Base-by-base conservation (phyloP, 2,329 filamentous ascomycete species). In the Tolypocladium amazonense region DNA sequence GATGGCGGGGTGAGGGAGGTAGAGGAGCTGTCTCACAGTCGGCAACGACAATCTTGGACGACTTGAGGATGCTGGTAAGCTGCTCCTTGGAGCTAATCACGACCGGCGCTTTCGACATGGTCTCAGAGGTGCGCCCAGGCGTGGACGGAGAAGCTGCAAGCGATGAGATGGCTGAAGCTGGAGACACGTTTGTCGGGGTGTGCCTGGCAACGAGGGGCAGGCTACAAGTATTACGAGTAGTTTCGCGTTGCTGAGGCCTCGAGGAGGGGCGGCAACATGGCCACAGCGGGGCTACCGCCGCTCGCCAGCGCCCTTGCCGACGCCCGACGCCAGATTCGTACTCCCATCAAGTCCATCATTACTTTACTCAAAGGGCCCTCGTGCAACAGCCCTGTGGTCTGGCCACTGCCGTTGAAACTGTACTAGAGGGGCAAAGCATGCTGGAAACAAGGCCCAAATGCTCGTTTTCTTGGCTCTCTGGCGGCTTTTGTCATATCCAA, bases 31-130 rank as follows among this genome's bases (percentile, higher is more conserved):
- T 52, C 90, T 82, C 79, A 96, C 92, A 97, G 76, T 96, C 90
- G 69, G 88, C 87, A 59, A 97, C 87, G 50, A 97, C 90, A 61
- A 96, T 84, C 65, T 83, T 85, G 39, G 89, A 92, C 59, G 82
- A 85, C 62, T 82, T 82, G 62, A 96, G 80, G 62, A 94, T 75
- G 38, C 77, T 75, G 67, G 80, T 81, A 68, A 95, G 88, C 70
- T 93, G 86, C 68, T 79, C 77, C 65, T 77, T 75, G 61, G 81
- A 83, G 69, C 74, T 72, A 59, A 75, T 74, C 58, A 63, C 57
- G 52, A 72, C 65, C 25, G 66, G 61, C 43, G 66, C 61, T 57
- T 65, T 62, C 37, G 71, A 67, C 72, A 74, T 74, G 60, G 64
- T 67, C 25, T 57, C 25, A 30, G 55, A 39, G 38, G 14, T 7